Conservation (phyloP, 225 moss, liverwort and hornwort species). For the Polytrichum formosum region DNA sequence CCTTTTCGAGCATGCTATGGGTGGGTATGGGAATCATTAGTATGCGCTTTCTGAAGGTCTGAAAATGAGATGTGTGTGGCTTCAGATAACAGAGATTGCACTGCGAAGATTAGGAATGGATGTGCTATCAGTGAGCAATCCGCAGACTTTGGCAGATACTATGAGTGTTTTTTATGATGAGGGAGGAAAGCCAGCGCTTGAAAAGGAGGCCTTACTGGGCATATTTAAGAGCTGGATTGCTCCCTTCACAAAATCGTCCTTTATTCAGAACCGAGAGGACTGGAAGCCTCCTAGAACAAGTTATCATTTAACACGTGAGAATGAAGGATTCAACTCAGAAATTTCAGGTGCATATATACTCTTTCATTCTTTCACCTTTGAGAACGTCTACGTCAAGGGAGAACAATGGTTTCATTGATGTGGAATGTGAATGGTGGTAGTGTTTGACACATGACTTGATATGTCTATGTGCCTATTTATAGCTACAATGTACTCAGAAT, state of each 20-base stretch:
- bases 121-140: constrained; percentile 6
- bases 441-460: too few relatives aligned
- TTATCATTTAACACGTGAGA: neutral
- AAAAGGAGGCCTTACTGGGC: neutral
- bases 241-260: neutral
- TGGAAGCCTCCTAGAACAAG: neutral
- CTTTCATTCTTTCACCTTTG: too few relatives aligned
- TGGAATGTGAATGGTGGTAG: too few relatives aligned
- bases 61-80: neutral
- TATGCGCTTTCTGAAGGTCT: too few relatives aligned
- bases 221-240: constrained; percentile 12
- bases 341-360: neutral
- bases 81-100: constrained; percentile 9
- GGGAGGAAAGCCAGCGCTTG: neutral
- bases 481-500: too few relatives aligned
- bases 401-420: too few relatives aligned
- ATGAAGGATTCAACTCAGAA: constrained; percentile 4
- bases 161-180: constrained; percentile 1
- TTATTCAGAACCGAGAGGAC: neutral
- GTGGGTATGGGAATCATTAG: too few relatives aligned
- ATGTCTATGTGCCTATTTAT: too few relatives aligned
- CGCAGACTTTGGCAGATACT: neutral
- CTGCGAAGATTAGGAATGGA: constrained; percentile 8
- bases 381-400: too few relatives aligned
- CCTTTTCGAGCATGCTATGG: too few relatives aligned